Percentiles rank a stretch among this genome's conserved stretches.
phyloP scores from a whole-genome alignment of 2,329 filamentous ascomycete species.

The Taxawa tesnikishii region DNA sequence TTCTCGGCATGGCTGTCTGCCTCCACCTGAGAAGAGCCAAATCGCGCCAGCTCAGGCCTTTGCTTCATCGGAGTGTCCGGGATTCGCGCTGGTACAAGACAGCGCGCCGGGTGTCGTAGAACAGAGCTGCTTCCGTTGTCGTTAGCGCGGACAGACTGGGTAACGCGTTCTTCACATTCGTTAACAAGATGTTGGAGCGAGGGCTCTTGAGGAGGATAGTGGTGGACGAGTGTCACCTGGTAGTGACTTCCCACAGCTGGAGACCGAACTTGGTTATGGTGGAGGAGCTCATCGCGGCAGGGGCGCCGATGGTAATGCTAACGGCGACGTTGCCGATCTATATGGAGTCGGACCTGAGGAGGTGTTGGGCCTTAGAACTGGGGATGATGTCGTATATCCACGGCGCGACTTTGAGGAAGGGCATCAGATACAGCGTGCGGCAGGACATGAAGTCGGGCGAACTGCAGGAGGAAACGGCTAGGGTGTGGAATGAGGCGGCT shows the following conservation, averaged over 20 bases:
- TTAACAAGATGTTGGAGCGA: conserved; percentile 2
- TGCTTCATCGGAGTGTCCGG: too few relatives aligned
- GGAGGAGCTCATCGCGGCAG: conserved; percentile 6
- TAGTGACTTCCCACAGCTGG: conserved; percentile 5
- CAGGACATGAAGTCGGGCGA: not conserved
- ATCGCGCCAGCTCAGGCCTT: too few relatives aligned
- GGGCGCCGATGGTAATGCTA: conserved; percentile 4
- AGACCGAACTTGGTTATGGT: conserved; percentile 9
- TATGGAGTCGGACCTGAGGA: not conserved
- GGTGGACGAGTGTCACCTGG: conserved; percentile 9
- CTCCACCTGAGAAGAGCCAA: too few relatives aligned
- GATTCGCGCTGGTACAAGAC: too few relatives aligned
- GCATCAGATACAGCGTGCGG: conserved; percentile 3
- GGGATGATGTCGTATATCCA: conserved; percentile 6
- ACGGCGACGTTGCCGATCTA: not conserved
- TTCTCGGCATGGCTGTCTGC: too few relatives aligned
- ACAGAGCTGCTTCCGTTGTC: conserved; percentile 7
- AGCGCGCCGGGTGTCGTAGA: too few relatives aligned
- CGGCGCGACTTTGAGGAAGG: conserved; percentile 7
- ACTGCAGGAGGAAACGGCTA: conserved; percentile 4
- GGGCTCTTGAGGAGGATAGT: conserved; percentile 9
- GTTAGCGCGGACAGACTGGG: conserved; percentile 8
- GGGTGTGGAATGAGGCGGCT: not conserved
- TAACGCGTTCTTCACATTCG: conserved; percentile 8
- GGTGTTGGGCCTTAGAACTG: not conserved